Percentiles rank a stretch among this genome's conserved stretches.
Conservation (phyloP, 257 asterid species). For the Penstemon eatonii region DNA sequence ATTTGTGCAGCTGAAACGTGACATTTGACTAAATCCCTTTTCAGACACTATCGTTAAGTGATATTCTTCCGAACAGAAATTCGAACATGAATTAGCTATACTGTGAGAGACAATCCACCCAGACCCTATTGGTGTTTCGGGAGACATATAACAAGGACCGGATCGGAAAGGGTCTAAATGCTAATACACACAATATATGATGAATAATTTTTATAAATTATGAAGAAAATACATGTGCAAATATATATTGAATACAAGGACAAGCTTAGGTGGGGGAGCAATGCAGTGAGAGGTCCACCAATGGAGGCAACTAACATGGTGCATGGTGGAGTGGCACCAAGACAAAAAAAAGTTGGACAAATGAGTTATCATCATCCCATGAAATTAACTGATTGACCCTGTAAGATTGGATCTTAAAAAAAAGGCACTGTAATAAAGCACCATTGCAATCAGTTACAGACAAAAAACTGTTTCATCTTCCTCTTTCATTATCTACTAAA, state of each 20-base stretch:
- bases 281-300: conserved; percentile 8
- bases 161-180: too few species aligned
- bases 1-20: too few species aligned
- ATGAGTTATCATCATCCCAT: conserved; percentile 25
- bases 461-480: background rate
- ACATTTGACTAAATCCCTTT: too few species aligned
- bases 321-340: conserved; percentile 28
- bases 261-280: conserved; percentile 31
- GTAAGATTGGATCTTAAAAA: conserved; percentile 27
- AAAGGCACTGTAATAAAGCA: background rate
- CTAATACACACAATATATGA: too few species aligned
- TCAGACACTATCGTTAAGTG: too few species aligned
- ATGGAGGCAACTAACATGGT: conserved; percentile 28
- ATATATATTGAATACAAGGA: conserved; percentile 18
- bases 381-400: conserved; percentile 30
- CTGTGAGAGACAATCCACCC: too few species aligned
- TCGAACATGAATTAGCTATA: too few species aligned
- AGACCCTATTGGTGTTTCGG: too few species aligned
- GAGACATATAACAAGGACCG: too few species aligned
- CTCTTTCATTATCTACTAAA: conserved; percentile 25
- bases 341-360: conserved; percentile 22
- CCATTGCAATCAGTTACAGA: background rate
- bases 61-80: too few species aligned
- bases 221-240: too few species aligned
- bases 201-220: too few species aligned